Evolutionary conservation across 768 basidiomycete species (phyloP), one percentile per base, ranked within the genome.

Genomic region (Fomitopsis serialis): DNA sequence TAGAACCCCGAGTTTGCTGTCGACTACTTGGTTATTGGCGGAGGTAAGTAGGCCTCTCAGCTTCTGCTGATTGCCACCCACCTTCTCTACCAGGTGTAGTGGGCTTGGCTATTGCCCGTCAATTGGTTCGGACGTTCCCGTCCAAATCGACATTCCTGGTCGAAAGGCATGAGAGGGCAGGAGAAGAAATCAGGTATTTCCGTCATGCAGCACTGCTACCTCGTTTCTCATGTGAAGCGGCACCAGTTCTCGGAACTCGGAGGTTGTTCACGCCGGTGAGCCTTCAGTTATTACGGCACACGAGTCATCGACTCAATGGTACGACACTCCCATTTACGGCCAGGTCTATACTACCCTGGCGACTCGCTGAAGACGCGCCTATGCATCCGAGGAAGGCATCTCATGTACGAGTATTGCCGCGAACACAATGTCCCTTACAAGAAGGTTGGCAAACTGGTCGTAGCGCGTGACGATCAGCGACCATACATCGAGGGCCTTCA

Each of bases 11-110:
- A 90, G 58, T 76, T 72, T 32, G 75, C 72, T 1, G 83, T 95
- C 27, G 96, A 98, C 65, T 85, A 89, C 66, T 72, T 97, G 22
- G 79, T 98, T 15, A 75, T 98, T 22, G 96, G 96, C 11, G 96
- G 87, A 72, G 96, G 93, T 81, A 58, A 58, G 68, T 42, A 47
- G 29, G 11, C 6, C 5, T 40, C 13, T 25, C 52, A 13, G 29
- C 25, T 19, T 29, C 4, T 10, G n/a, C 13, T 53, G 19, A 32
- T 19, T 27, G 5, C 32, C 50, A 17, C 13, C 15, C 29, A 32
- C 5, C 25, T 25, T 22, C n/a, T 12, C 34, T 49, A 19, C 9
- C 53, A 89, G 87, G 92, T 52, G 84, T 89, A 0, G 78, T 95
- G 15, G 96, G 96, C 0, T 76, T 99, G 34, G 90, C 93, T 0